Conservation (phyloP, 352 stramenopile species). For the Phytopythium montanum region DNA sequence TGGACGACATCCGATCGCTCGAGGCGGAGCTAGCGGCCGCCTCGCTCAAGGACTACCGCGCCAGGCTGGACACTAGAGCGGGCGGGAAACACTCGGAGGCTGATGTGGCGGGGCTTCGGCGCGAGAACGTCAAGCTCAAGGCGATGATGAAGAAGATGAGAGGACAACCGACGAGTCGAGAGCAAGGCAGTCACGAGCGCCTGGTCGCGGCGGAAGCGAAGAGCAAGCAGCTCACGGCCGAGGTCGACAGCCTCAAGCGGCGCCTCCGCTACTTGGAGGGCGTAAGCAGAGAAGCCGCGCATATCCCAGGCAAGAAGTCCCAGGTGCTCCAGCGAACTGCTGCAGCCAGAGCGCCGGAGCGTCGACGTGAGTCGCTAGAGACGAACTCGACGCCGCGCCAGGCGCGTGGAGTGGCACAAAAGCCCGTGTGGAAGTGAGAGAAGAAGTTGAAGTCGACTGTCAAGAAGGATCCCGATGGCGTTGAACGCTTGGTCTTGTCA, state of each 20-base stretch:
- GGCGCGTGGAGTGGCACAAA: not conserved
- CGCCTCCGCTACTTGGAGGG: not conserved
- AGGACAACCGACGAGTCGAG: not conserved
- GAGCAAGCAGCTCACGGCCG: not conserved
- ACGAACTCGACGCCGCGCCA: not conserved
- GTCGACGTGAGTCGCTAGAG: not conserved
- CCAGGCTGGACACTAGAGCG: not conserved
- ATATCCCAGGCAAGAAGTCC: not conserved
- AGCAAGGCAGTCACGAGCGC: not conserved
- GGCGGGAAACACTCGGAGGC: not conserved
- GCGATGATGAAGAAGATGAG: not conserved
- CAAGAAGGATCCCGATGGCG: not conserved
- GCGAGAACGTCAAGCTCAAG: not conserved
- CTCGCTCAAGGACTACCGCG: not conserved
- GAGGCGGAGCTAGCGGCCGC: not conserved
- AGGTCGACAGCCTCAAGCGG: not conserved
- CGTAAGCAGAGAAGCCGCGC: not conserved
- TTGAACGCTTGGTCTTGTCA: not conserved
- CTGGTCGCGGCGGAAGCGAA: not conserved
- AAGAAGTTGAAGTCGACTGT: not conserved
- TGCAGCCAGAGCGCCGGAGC: too few relatives aligned
- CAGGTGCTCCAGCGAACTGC: not conserved
- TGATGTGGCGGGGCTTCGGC: not conserved
- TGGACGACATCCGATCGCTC: not conserved
- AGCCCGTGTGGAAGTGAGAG: not conserved